Base-by-base conservation (phyloP, 1,284 basidiomycete species). In the Pascua guehoae region DNA sequence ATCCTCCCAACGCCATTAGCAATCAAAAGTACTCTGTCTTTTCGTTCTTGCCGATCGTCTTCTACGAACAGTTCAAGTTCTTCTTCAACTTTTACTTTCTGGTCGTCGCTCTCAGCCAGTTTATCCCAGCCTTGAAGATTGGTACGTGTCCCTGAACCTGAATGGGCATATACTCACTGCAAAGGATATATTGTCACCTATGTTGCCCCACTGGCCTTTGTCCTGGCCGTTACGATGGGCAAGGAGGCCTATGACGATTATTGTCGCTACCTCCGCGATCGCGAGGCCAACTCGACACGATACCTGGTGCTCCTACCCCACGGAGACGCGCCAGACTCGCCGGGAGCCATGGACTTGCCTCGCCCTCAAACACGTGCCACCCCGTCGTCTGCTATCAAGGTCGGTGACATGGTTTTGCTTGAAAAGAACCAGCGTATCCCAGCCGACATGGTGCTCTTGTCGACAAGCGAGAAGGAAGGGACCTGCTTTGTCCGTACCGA, bases 61-160 rank as follows among this genome's bases (percentile, higher is more conserved):
- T 98, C 73, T 98, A 98, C 77, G 94, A 98, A 76, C 96, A 98
- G 77, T 99, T 98, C 88, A 98, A 98, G 78, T 98, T 96, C 82
- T 99, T 99, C 82, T 98, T 97, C 86, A 99, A 99, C 75, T 83
- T 98, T 12, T 99, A 98, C 78, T 99, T 99, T 73, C 84, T 98
- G 5, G 86, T 98, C 12, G 96, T 99, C 14, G 95, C 96, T 0
- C 81, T 98, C 5, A 93, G 89, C 37, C 95, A 98, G 74, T 97
- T 98, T 69, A 81, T 99, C 10, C 96, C 95, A 5, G 89, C 94
- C 0, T 83, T 99, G 63, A 95, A 93, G 80, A 99, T 97, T 59
- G 93, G 90, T 89, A 54, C 51, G 84, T 79, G n/a, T 12, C 14
- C 12, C 1, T 9, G 9, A 41, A 15, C 5, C 9, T 17, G 3